phyloP scores from a whole-genome alignment of 2,329 filamentous ascomycete genomes.

The Aspergillus fumigatus region DNA sequence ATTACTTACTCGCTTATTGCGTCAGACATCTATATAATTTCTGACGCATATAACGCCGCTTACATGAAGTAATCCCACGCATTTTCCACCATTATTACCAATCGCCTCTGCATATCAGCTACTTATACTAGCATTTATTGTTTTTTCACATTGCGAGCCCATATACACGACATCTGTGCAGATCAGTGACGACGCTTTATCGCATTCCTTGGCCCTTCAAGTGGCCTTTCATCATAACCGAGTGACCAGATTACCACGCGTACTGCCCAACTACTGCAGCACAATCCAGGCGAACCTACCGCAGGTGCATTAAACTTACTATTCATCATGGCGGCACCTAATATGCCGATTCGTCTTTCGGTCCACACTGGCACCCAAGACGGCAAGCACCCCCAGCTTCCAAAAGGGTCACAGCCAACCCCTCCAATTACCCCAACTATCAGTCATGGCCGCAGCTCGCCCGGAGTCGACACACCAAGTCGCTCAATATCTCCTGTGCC shows the following conservation, averaged over 20 bases:
- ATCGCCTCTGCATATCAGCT: background rate
- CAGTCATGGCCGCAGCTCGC: slow-evolving; percentile 12
- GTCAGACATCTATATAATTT: background rate
- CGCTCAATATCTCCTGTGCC: slow-evolving; percentile 4
- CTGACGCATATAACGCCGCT: background rate
- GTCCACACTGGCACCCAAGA: slow-evolving; percentile 19
- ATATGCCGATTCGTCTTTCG: slow-evolving; percentile 23
- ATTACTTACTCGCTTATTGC: background rate
- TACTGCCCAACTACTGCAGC: background rate
- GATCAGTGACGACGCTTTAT: background rate
- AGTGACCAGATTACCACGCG: background rate
- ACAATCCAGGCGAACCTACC: no score
- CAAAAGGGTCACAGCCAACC: slow-evolving; percentile 10
- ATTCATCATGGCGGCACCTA: slow-evolving; percentile 10
- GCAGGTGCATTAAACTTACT: background rate
- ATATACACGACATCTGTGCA: background rate
- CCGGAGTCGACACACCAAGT: slow-evolving; percentile 4
- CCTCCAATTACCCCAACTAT: slow-evolving; percentile 34
- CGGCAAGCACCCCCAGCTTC: slow-evolving; percentile 5
- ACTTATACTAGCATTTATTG: background rate
- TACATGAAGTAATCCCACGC: no score
- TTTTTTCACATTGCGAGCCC: background rate
- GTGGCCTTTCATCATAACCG: background rate
- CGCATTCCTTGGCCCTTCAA: background rate
- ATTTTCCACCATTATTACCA: background rate